phyloP scores from a whole-genome alignment of 2,329 filamentous ascomycete genomes.

The Hypoxylon sp. region DNA sequence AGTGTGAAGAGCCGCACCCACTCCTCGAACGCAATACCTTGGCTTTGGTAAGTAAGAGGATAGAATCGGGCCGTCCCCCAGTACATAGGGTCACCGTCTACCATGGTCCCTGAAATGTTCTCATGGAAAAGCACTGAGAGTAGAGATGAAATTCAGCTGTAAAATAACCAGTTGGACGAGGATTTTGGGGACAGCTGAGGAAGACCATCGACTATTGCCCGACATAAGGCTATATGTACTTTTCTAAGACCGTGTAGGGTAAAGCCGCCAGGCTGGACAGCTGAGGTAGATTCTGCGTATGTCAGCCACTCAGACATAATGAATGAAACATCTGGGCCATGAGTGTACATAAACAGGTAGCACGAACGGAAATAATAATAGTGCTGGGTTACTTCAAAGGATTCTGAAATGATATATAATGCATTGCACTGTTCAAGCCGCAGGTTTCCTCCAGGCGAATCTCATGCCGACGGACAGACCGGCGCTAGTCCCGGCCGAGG shows the following conservation, averaged over 20 bases:
- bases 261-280: background rate
- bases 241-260: background rate
- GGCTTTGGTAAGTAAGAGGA: constrained; percentile 10
- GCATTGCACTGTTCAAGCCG: background rate
- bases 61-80: background rate
- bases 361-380: background rate
- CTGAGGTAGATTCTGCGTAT: background rate
- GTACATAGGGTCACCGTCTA: background rate
- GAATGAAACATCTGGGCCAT: background rate
- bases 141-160: background rate
- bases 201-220: background rate
- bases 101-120: background rate
- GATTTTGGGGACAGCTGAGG: background rate
- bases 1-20: constrained; percentile 25
- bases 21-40: constrained; percentile 8
- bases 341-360: background rate
- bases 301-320: background rate
- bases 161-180: background rate
- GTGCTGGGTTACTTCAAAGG: background rate
- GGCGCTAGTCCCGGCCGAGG: too few relatives aligned
- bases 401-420: background rate
- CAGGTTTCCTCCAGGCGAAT: background rate
- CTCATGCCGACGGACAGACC: background rate
- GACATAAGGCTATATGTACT: background rate
- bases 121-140: background rate